These are phyloP conservation scores for Anaeramoeba flamelloides DNA, from an alignment of 78 protist genomes.

Conservation along the genomic window DNA sequence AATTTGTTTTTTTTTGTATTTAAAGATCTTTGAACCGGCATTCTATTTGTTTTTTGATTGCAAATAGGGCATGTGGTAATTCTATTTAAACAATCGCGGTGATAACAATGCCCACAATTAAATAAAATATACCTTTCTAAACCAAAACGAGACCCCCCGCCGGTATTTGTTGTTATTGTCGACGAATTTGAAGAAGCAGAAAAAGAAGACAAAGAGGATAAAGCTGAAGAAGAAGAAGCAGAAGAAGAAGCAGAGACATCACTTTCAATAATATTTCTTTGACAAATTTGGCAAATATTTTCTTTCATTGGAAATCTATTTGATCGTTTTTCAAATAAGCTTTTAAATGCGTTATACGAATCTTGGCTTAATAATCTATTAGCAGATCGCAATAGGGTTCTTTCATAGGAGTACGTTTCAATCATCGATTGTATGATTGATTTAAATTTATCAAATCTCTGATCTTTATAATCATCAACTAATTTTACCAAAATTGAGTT, in stretches of 20 bases:
- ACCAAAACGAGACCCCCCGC: neutral
- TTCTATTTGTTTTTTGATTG: too few species aligned
- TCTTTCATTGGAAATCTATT: neutral
- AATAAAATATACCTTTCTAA: neutral
- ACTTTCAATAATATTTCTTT: too few species aligned
- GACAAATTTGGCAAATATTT: neutral
- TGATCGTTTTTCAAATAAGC: neutral
- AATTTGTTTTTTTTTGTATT: too few species aligned
- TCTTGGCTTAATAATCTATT: neutral
- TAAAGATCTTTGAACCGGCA: too few species aligned
- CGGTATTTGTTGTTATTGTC: neutral
- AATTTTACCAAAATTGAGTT: neutral
- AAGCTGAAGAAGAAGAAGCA: too few species aligned
- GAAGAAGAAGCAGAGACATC: too few species aligned
- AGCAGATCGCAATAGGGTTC: neutral
- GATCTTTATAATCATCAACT: neutral
- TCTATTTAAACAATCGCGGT: neutral
- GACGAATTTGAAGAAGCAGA: neutral
- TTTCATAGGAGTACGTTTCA: neutral
- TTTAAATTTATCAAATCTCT: neutral
- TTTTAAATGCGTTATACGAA: neutral
- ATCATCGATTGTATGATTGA: neutral
- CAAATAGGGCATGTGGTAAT: neutral
- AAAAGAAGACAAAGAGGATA: too few species aligned
- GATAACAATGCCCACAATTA: neutral